Evolutionary conservation across 208 protist species (phyloP).

Genomic region (Crithidia expoeki): DNA sequence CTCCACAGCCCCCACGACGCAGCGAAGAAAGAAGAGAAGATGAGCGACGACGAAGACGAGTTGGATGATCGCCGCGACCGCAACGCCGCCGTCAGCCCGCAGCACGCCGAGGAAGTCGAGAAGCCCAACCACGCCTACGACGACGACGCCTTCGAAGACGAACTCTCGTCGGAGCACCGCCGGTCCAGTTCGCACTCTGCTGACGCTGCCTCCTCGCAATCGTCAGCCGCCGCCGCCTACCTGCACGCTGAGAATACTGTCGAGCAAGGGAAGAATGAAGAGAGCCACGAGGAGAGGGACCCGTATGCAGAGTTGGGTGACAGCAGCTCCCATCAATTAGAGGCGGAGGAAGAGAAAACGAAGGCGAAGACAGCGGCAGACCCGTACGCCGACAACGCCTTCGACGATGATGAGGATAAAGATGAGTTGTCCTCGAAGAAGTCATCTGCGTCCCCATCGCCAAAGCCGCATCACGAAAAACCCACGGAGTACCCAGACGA

Average conservation of each 20-base stretch:
- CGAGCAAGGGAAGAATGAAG: constrained; percentile 2
- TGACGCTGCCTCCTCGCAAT: neutral
- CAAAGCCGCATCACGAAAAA: too few species aligned
- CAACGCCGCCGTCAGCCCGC: neutral
- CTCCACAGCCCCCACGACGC: too few species aligned
- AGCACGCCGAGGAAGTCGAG: neutral
- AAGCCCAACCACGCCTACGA: constrained; percentile 15
- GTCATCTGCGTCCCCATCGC: constrained; percentile 1
- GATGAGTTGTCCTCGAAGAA: constrained; percentile 22
- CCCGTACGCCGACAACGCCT: constrained; percentile 42
- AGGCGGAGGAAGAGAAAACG: constrained; percentile 12
- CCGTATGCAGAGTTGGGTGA: neutral
- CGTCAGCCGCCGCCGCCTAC: constrained; percentile 12
- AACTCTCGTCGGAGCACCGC: constrained; percentile 9
- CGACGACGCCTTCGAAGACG: constrained; percentile 49
- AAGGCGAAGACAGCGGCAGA: too few species aligned
- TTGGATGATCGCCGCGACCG: neutral
- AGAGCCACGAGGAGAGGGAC: neutral
- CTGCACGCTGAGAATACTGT: neutral
- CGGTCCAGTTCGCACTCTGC: too few species aligned
- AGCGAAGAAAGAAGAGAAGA: too few species aligned
- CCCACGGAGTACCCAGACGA: too few species aligned
- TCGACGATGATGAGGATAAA: too few species aligned
- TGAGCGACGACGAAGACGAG: neutral
- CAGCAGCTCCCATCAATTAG: neutral